These are phyloP conservation scores for Parachaetomium inaequale DNA, from an alignment of 495 filamentous ascomycete species.

Conservation along the genomic window DNA sequence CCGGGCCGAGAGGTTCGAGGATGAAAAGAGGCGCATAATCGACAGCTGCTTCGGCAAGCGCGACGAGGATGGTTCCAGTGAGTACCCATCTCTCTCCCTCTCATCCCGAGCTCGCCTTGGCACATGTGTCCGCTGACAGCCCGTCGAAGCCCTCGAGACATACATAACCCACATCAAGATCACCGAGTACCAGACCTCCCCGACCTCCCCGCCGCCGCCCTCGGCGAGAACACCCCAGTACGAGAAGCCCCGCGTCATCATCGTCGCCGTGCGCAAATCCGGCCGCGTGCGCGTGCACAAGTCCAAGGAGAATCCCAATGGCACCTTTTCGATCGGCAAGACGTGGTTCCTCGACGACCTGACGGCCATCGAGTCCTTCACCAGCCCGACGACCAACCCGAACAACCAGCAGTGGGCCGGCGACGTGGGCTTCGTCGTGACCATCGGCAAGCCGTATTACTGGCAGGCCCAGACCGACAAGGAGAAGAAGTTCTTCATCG, in stretches of 20 bases:
- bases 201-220: conserved; percentile 81
- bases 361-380: conserved; percentile 72
- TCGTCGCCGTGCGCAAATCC: conserved; percentile 86
- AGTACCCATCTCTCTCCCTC: conserved; percentile 33
- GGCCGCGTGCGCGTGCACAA: conserved; percentile 95
- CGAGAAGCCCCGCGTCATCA: conserved; percentile 86
- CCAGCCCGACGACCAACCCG: conserved; percentile 56
- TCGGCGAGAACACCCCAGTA: conserved; percentile 58
- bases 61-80: conserved; percentile 77
- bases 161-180: conserved; percentile 97
- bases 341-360: conserved; percentile 95
- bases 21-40: conserved; percentile 90
- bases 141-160: conserved; percentile 69
- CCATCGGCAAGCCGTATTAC: conserved; percentile 89
- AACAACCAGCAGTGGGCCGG: conserved; percentile 73
- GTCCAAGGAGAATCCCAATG: conserved; percentile 89
- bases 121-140: not conserved
- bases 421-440: conserved; percentile 81
- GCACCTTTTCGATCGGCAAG: conserved; percentile 94
- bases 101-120: not conserved
- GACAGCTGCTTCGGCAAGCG: conserved; percentile 87
- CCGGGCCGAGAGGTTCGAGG: conserved; percentile 87
- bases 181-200: conserved; percentile 75
- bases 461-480: conserved; percentile 89
- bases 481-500: conserved; percentile 98